Percentiles rank a stretch among this genome's conserved stretches.
Evolutionary conservation across 2,329 filamentous ascomycete genomes (phyloP).

Genomic region (Coniochaeta hoffmannii): DNA sequence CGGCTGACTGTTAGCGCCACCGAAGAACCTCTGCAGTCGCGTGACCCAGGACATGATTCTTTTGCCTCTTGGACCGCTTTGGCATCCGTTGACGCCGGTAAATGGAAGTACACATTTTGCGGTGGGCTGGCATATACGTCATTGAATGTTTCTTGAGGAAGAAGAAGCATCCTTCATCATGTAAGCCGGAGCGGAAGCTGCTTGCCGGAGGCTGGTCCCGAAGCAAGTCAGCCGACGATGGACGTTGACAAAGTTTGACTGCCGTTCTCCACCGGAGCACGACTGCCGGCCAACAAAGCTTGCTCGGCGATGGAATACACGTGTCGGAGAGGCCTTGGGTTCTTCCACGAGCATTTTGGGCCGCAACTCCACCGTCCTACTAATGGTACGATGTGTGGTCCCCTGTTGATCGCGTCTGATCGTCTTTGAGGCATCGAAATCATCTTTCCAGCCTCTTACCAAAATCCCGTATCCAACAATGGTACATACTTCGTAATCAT

Average conservation of each 20-base stretch:
- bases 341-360: neutral
- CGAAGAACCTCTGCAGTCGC: neutral
- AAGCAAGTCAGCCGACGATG: too few species aligned
- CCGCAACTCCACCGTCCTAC: neutral
- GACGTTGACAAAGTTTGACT: neutral
- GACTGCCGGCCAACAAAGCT: neutral
- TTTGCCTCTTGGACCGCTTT: too few species aligned
- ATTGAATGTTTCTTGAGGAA: too few species aligned
- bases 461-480: neutral
- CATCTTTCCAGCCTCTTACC: neutral
- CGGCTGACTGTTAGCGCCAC: neutral
- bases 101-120: too few species aligned
- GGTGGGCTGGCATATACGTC: too few species aligned
- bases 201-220: too few species aligned
- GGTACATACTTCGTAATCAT: neutral
- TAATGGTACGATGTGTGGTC: neutral
- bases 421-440: neutral
- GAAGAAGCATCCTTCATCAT: too few species aligned
- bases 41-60: neutral
- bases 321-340: too few species aligned
- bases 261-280: neutral
- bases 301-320: neutral
- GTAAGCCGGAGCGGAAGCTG: neutral
- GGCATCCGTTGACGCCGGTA: too few species aligned
- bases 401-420: neutral